Conservation (phyloP, 495 filamentous ascomycete species). For the Neurospora sp. region DNA sequence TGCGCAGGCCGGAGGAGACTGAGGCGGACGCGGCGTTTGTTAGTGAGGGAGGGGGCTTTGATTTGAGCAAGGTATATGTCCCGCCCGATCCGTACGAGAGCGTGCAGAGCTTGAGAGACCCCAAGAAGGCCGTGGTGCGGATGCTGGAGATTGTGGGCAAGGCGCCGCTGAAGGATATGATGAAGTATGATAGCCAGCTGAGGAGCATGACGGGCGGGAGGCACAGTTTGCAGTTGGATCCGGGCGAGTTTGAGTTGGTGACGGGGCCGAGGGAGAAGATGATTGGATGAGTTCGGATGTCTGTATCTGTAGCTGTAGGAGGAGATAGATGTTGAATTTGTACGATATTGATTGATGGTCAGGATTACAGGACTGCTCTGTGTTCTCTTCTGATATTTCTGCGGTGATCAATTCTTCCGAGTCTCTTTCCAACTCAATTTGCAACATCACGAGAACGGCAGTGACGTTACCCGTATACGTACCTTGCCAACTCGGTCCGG, state of each 20-base stretch:
- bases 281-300: neutral
- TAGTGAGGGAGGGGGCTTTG: constrained; percentile 34
- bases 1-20: constrained; percentile 49
- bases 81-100: constrained; percentile 76
- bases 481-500: too few relatives aligned
- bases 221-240: constrained; percentile 84
- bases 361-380: neutral
- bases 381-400: too few relatives aligned
- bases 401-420: too few relatives aligned
- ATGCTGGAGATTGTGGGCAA: constrained; percentile 59
- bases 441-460: too few relatives aligned
- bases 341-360: neutral
- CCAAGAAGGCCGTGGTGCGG: constrained; percentile 26
- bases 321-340: neutral
- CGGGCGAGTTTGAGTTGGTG: constrained; percentile 85
- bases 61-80: constrained; percentile 64
- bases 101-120: constrained; percentile 30
- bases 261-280: constrained; percentile 43
- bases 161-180: constrained; percentile 93
- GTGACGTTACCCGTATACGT: too few relatives aligned
- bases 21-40: neutral
- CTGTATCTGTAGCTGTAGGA: neutral
- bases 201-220: constrained; percentile 79
- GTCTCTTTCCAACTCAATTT: too few relatives aligned
- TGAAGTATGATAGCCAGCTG: constrained; percentile 87